Base-by-base conservation (phyloP, 768 basidiomycete genomes). In the Mycena amicta region DNA sequence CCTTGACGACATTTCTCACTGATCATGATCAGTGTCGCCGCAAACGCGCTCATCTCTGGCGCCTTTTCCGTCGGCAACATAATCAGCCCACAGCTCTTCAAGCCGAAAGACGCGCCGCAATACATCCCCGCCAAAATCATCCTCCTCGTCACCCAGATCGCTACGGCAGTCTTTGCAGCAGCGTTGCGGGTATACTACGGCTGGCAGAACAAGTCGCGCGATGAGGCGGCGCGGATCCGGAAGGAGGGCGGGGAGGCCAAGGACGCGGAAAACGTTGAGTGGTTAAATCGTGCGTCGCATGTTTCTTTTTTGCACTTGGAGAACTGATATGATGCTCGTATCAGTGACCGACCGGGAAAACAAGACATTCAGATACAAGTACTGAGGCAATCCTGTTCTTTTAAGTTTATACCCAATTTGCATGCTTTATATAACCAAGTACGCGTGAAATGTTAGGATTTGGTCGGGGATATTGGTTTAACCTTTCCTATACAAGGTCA, bases 61-160 rank as follows among this genome's bases (percentile, higher is more conserved):
- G 51, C 62, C 27, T 60, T 63, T 45, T 46, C 58, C 11, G 41
- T 63, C 31, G 62, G 62, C 3, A 60, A 57, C 26, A 63, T 63
- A 4, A 51, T 63, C 15, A 58, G 62, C 26, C 61, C 61, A 3
- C 61, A 62, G 39, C 54, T 62, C 4, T 62, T 62, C 47, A 43
- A 59, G 26, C 50, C 61, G 11, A 58, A 59, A 50, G 61, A 62
- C 30, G 61, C 61, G 2, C 61, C 61, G 23, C 53, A 57, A 25
- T 63, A 37, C 39, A 60, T 63, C 28, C 62, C 55, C 15, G 62
- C 58, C 27, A 63, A 63, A 22, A 57, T 60, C 33, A 28, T 60
- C 22, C 29, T 60, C 1, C 56, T 63, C 27, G 59, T 55, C 12
- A 63, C 58, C 2, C 20, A 56, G 22, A 51, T 55, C 13, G 49